Percentiles rank a stretch among this genome's conserved stretches.
phyloP scores from a whole-genome alignment of 2,329 filamentous ascomycete species.

The Trichoderma arundinaceum region DNA sequence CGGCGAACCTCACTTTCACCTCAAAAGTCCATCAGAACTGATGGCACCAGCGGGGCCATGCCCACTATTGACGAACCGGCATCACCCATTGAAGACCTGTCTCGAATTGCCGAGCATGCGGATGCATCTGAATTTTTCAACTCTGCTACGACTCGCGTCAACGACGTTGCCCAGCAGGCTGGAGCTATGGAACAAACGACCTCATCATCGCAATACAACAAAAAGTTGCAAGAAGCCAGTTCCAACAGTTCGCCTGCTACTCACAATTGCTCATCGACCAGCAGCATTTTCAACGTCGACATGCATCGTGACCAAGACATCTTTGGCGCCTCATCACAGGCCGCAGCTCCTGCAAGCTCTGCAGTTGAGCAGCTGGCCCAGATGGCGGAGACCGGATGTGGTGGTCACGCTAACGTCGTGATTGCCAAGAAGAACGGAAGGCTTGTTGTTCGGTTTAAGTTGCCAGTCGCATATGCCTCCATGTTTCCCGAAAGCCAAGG shows the following conservation, averaged over 20 bases:
- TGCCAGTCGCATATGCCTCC: constrained; percentile 42
- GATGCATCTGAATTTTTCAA: constrained; percentile 1
- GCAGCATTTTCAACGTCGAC: constrained; percentile 43
- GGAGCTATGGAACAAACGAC: constrained; percentile 9
- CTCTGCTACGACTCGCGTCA: neutral
- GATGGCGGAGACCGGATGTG: constrained; percentile 39
- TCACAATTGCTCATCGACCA: neutral
- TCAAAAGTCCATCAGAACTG: constrained; percentile 33
- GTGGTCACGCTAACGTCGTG: constrained; percentile 43
- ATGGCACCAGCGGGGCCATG: neutral
- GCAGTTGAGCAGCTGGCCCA: constrained; percentile 39
- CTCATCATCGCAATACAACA: constrained; percentile 7
- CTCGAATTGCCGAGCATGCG: neutral
- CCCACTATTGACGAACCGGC: constrained; percentile 4
- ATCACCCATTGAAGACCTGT: neutral
- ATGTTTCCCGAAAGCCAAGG: constrained; percentile 43
- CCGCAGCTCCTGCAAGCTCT: constrained; percentile 30
- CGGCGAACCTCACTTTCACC: constrained; percentile 43
- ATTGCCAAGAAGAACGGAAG: constrained; percentile 40
- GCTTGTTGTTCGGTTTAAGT: constrained; percentile 49
- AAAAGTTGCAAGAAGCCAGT: neutral
- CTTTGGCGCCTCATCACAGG: constrained; percentile 38
- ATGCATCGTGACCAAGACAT: constrained; percentile 46
- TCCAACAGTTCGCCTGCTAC: neutral
- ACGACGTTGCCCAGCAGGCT: neutral